Evolutionary conservation across 257 asterid genomes (phyloP), one percentile per base, ranked within the genome.

Genomic region (Catharanthus roseus): DNA sequence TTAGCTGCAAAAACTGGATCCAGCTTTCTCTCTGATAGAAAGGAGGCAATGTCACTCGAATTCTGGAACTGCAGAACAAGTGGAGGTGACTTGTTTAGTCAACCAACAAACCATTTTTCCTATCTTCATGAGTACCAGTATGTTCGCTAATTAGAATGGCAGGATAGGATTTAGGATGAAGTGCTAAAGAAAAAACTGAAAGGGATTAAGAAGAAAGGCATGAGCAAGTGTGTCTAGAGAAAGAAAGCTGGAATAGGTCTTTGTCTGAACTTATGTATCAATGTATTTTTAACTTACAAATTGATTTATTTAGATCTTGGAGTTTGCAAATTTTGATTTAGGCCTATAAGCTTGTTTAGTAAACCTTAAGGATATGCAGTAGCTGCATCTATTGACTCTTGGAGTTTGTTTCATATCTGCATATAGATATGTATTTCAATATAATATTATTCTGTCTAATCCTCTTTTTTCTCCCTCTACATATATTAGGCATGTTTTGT

Each of bases 1-100:
- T 84, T 89, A 76, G 84, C 77, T 23, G 80, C 79, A 85, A 89
- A 83, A 84, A 82, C 79, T 77, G 84, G 93, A 65, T 86, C 92
- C 34, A 70, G 60, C 65, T 74, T 91, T 81, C 83, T 91, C 1
- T 78, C 88, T 45, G 80, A 74, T 64, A 83, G 78, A 78, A 28
- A 80, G 61, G 39, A 66, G 55, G 77, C 82, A 53, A 81, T 73
- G 60, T 78, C 76, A 13, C 82, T 75, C 39, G 97, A 91, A 77
- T 65, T 78, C 70, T 91, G 96, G 97, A 85, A 82, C 63, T 86
- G 87, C 75, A 89, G 81, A 79, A 84, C 92, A 39, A 85, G 89
- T 70, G 92, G 93, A 89, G 97, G 97, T 91, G 66, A 53, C 79
- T 38, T 42, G 39, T 61, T 71, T 55, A 26, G 24, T 64, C 45